These are phyloP conservation scores for Tephrocybe sp. DNA, from an alignment of 768 basidiomycete genomes.

Conservation along the genomic window DNA sequence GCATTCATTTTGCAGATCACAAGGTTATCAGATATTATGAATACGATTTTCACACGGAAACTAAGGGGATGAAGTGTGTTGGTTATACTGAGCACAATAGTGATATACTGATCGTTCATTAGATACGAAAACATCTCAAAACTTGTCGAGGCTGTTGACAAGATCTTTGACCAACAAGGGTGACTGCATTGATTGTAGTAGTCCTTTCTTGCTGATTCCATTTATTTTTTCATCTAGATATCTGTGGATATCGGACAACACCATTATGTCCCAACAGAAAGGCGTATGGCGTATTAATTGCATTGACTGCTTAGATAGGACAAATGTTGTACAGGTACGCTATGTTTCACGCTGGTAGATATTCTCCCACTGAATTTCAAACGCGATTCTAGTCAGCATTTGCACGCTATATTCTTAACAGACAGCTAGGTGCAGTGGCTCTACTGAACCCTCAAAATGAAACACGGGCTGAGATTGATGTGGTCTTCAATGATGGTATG, in stretches of 20 bases:
- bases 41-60: conserved; percentile 94
- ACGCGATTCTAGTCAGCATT: conserved; percentile 71
- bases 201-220: neutral
- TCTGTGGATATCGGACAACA: conserved; percentile 75
- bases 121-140: conserved; percentile 91
- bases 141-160: conserved; percentile 67
- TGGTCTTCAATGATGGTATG: conserved; percentile 77
- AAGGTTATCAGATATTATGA: conserved; percentile 55
- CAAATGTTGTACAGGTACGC: conserved; percentile 87
- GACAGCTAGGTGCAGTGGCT: conserved; percentile 72
- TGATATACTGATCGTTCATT: conserved; percentile 3
- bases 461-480: conserved; percentile 60
- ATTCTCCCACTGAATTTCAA: neutral
- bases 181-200: conserved; percentile 27
- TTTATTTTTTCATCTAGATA: conserved; percentile 44
- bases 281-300: conserved; percentile 92
- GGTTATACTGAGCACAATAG: neutral
- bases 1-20: neutral
- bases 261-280: conserved; percentile 74
- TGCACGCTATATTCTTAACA: conserved; percentile 76
- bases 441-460: conserved; percentile 52
- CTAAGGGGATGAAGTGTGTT: conserved; percentile 88
- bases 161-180: conserved; percentile 80
- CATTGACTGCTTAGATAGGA: conserved; percentile 93
- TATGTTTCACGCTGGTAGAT: neutral